Base-by-base conservation (phyloP, 345 rosid genomes). In the Ricinus communis region DNA sequence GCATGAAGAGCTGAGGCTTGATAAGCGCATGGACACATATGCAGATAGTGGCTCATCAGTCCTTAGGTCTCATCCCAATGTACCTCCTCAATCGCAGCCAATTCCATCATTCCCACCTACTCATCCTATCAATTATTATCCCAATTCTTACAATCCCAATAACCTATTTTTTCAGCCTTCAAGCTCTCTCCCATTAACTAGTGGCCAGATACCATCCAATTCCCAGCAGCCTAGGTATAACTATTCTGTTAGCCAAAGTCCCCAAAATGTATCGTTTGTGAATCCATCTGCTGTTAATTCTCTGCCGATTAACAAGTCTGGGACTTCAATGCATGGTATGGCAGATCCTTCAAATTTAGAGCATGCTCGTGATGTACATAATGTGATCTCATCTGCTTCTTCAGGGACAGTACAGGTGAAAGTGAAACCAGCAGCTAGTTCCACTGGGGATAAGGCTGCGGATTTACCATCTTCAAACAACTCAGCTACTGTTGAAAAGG, bases 1-100 rank as follows among this genome's bases (percentile, higher is more conserved):
- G 12, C 97, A 85, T 76, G 97, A 89, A 78, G 98, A 95, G 87
- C 84, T 91, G 80, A 88, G 91, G 85, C 96, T 93, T 70, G 93
- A 86, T 77, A 85, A 87, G 69, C 85, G 88, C 36, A 76, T 89
- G 41, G 96, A 90, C 76, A 38, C 78, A 5, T 77, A 72, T 85
- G 70, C 83, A 27, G 98, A 88, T 75, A 83, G 82, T 65, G 87
- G 85, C 40, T 68, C 85, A 65, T 76, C 87, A 10, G 84, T 81
- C 64, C 68, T 85, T 36, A 89, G 94, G 76, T 76, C 87, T 30
- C 93, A 86, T 80, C 75, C 87, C 59, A 85, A 77, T 56, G 71
- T 82, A 51, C 88, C 93, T 66, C 72, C 89, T 74, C 93, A 89
- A 63, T 74, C 98, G 22, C 97, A 85, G 71, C 85, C 87, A 19